phyloP scores from a whole-genome alignment of 2,329 filamentous ascomycete species.

The Aspergillus pseudoglaucus region DNA sequence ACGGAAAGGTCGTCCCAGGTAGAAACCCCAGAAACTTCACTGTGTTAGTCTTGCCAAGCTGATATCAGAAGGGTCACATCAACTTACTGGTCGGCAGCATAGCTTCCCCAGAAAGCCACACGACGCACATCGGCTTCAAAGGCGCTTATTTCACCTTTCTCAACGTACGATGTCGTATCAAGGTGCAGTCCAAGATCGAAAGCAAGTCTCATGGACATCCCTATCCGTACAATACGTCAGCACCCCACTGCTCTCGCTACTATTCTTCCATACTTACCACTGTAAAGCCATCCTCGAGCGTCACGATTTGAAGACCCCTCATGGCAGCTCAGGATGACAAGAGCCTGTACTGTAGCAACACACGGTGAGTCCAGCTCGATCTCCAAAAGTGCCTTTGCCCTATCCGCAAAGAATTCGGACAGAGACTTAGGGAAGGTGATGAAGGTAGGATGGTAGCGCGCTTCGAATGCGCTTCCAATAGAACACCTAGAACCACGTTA shows the following conservation, averaged over 20 bases:
- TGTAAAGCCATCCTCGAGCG: constrained; percentile 43
- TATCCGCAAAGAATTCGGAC: constrained; percentile 34
- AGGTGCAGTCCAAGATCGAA: constrained; percentile 41
- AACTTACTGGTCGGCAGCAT: constrained; percentile 35
- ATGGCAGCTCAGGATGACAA: constrained; percentile 40
- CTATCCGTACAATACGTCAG: constrained; percentile 11
- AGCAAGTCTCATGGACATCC: constrained; percentile 42
- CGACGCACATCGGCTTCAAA: constrained; percentile 36
- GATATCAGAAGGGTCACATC: no score
- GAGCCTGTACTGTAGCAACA: constrained; percentile 44
- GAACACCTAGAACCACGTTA: constrained; percentile 28
- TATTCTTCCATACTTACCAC: constrained; percentile 26
- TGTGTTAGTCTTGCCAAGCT: neutral
- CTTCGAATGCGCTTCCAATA: constrained; percentile 39
- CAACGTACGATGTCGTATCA: constrained; percentile 36
- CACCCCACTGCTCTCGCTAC: neutral
- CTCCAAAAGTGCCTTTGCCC: constrained; percentile 41
- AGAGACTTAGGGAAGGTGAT: constrained; percentile 32
- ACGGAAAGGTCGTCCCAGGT: constrained; percentile 38
- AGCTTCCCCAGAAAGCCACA: constrained; percentile 40
- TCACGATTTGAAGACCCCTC: constrained; percentile 41
- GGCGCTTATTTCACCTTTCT: constrained; percentile 32
- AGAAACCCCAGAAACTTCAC: constrained; percentile 37
- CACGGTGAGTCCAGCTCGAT: constrained; percentile 44
- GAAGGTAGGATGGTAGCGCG: constrained; percentile 38